Evolutionary conservation across 352 stramenopile genomes (phyloP), one percentile per base, ranked within the genome.

Genomic region (Pythium aphanidermatum): DNA sequence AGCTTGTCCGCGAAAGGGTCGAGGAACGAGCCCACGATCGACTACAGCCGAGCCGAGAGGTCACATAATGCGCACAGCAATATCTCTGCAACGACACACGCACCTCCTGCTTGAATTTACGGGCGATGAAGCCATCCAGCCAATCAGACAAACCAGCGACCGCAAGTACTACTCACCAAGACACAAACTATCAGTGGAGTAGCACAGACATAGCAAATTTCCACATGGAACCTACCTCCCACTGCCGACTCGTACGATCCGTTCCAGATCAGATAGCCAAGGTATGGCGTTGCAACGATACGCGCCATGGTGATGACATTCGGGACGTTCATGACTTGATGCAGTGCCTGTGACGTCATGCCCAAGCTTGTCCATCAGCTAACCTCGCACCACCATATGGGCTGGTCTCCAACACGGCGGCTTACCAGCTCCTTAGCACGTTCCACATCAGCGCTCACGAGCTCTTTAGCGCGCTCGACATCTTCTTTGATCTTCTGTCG

Each of bases 1-100:
- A 90, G 41, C 58, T 92, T 92, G 64, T 92, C 80, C 14, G 80
- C 80, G 37, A 92, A 78, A 7, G 80, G 80, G 46, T 92, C 80
- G 25, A 92, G 52, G 63, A 92, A 87, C 21, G 80, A 89, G 16
- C 80, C 80, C 17, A 92, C 59, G 24, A 90, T 84, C 11, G 80
- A 88, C 65, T 83, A 42, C 9, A 24, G 25, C 9, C n/a, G n/a
- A 45, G 9, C 39, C 11, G 45, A 14, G 42, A 28, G n/a, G 42
- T 4, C 16, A 27, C 26, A 8, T 9, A 37, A 29, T 31, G 5
- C 12, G 38, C 12, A 17, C 26, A 19, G n/a, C 19, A 50, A 25
- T 12, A 16, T 7, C 13, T 37, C 17, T 3, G 44, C 14, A 41
- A 3, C 10, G 19, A 37, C 25, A n/a, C 13, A 20, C 36, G 19